phyloP scores from a whole-genome alignment of 805 yeast species.

The Diddensiella transvaalensis region DNA sequence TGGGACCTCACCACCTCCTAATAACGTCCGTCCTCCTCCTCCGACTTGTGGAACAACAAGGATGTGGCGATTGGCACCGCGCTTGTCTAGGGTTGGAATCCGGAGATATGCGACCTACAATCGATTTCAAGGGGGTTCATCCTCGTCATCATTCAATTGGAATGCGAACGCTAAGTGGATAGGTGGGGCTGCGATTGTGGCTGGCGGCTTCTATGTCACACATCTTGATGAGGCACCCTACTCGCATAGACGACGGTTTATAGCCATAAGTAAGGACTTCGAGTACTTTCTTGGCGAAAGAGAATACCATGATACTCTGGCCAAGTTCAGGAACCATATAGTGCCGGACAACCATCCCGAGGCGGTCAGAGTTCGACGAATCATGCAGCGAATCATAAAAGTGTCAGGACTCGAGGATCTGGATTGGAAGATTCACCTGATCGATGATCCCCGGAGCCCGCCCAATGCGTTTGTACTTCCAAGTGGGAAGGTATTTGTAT shows the following conservation, averaged over 20 bases:
- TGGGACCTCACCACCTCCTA: too few species aligned
- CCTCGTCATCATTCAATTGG: conserved; percentile 10
- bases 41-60: too few species aligned
- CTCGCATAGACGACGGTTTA: conserved; percentile 65
- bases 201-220: conserved; percentile 39
- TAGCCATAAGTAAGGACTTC: conserved; percentile 64
- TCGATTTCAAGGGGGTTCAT: conserved; percentile 32
- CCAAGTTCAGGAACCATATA: conserved; percentile 49
- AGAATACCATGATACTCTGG: conserved; percentile 58
- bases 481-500: conserved; percentile 92
- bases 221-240: conserved; percentile 78
- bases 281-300: conserved; percentile 61
- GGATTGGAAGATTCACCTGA: conserved; percentile 80
- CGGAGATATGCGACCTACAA: conserved; percentile 38
- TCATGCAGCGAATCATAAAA: conserved; percentile 61
- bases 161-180: conserved; percentile 21
- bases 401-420: conserved; percentile 27
- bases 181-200: conserved; percentile 34
- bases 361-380: conserved; percentile 48
- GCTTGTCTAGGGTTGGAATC: too few species aligned
- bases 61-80: too few species aligned
- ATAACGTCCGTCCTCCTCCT: too few species aligned
- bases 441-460: conserved; percentile 64
- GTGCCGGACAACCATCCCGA: conserved; percentile 64
- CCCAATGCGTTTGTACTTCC: conserved; percentile 98